phyloP scores from a whole-genome alignment of 371 early-diverging fungal species.

The Dinochytrium kinnereticum region DNA sequence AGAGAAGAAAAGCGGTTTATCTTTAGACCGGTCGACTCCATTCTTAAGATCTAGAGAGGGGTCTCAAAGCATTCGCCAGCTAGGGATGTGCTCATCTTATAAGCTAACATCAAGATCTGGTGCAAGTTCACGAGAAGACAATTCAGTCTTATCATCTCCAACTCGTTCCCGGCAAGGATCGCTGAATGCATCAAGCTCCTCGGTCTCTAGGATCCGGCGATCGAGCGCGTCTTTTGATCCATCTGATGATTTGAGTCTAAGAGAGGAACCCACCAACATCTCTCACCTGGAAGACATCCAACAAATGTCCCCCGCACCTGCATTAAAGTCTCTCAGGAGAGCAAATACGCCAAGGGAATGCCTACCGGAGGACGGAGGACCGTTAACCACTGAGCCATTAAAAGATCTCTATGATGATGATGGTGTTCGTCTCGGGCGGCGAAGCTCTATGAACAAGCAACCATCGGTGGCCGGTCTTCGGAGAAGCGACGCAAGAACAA shows the following conservation, averaged over 20 bases:
- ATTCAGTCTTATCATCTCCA: background rate
- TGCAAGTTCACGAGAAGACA: background rate
- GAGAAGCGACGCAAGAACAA: too few species aligned
- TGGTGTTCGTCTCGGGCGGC: background rate
- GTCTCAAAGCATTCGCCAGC: background rate
- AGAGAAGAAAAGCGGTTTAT: background rate
- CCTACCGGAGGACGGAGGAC: background rate
- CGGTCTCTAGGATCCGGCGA: background rate
- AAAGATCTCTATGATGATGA: background rate
- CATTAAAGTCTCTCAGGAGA: background rate
- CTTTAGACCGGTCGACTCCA: background rate
- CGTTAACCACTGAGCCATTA: background rate
- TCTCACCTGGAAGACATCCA: background rate
- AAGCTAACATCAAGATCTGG: background rate
- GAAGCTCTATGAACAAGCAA: too few species aligned
- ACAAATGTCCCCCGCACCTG: background rate
- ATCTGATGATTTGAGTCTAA: background rate
- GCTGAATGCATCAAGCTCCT: background rate
- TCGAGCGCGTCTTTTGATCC: background rate
- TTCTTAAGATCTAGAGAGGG: background rate
- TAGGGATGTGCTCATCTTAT: background rate
- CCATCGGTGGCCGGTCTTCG: too few species aligned
- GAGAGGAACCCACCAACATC: background rate
- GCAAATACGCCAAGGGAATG: background rate
- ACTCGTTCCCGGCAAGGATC: background rate